Evolutionary conservation across 1,284 basidiomycete genomes (phyloP).

Genomic region (Rhodotorula sp.): DNA sequence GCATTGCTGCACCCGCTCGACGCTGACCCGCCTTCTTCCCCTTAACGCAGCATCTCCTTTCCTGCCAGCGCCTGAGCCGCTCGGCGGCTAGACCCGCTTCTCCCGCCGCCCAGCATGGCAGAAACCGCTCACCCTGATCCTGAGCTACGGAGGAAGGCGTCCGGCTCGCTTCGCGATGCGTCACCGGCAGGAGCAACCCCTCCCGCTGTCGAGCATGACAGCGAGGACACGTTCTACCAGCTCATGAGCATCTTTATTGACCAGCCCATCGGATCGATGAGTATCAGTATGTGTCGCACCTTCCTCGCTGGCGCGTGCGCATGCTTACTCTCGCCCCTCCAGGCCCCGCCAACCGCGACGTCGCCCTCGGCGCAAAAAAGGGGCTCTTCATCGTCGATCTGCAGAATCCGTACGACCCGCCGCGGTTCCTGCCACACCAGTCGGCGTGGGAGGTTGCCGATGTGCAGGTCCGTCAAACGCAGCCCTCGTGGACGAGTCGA

Average conservation of each 20-base stretch:
- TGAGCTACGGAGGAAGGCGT: neutral
- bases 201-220: neutral
- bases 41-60: too few relatives aligned
- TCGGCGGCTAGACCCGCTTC: too few relatives aligned
- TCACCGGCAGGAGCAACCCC: neutral
- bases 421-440: slow-evolving; percentile 90
- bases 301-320: neutral
- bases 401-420: slow-evolving; percentile 79
- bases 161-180: neutral
- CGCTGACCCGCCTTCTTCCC: too few relatives aligned
- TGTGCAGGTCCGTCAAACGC: slow-evolving; percentile 9
- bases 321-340: slow-evolving; percentile 59
- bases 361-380: slow-evolving; percentile 64
- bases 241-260: slow-evolving; percentile 48
- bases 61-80: too few relatives aligned
- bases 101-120: neutral
- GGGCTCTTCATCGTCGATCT: slow-evolving; percentile 97
- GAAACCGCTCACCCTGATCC: neutral
- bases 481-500: neutral
- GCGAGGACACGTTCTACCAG: slow-evolving; percentile 29
- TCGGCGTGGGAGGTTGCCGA: slow-evolving; percentile 95
- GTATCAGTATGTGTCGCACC: slow-evolving; percentile 48
- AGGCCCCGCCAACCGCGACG: slow-evolving; percentile 72
- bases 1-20: too few relatives aligned
- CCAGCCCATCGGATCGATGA: slow-evolving; percentile 55